These are phyloP conservation scores for Oleoguttula mirabilis DNA, from an alignment of 495 filamentous ascomycete genomes.

Conservation along the genomic window DNA sequence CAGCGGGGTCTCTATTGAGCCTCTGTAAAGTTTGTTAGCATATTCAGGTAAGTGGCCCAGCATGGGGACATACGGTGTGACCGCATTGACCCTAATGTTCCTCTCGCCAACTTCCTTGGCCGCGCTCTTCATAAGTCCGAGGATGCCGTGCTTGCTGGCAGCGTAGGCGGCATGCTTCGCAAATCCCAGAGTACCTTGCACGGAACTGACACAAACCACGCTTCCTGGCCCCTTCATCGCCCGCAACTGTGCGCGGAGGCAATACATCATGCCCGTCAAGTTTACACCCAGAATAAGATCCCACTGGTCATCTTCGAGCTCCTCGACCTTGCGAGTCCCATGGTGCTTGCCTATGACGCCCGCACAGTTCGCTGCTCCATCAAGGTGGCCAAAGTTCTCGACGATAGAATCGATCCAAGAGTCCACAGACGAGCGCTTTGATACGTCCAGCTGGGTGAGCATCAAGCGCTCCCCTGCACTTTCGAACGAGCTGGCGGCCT, in stretches of 20 bases:
- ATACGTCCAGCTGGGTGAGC: constrained; percentile 22
- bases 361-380: constrained; percentile 27
- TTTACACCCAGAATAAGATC: constrained; percentile 28
- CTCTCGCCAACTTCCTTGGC: constrained; percentile 45
- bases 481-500: constrained; percentile 1
- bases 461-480: neutral
- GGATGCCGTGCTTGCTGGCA: constrained; percentile 43
- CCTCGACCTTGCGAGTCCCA: constrained; percentile 26
- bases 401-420: constrained; percentile 29
- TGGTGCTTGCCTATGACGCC: constrained; percentile 35
- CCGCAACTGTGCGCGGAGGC: constrained; percentile 19
- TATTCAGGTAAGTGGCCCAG: no score
- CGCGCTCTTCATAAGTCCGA: constrained; percentile 46
- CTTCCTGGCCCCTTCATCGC: constrained; percentile 12
- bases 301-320: constrained; percentile 25
- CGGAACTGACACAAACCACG: constrained; percentile 48
- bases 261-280: constrained; percentile 26
- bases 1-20: neutral
- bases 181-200: constrained; percentile 41
- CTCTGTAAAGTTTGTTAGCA: no score
- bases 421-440: constrained; percentile 29
- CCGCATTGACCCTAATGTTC: constrained; percentile 45
- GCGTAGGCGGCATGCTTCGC: constrained; percentile 40
- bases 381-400: constrained; percentile 24
- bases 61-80: constrained; percentile 20